Base-by-base conservation (phyloP, 495 filamentous ascomycete species). In the Annulohypoxylon maeteangense region DNA sequence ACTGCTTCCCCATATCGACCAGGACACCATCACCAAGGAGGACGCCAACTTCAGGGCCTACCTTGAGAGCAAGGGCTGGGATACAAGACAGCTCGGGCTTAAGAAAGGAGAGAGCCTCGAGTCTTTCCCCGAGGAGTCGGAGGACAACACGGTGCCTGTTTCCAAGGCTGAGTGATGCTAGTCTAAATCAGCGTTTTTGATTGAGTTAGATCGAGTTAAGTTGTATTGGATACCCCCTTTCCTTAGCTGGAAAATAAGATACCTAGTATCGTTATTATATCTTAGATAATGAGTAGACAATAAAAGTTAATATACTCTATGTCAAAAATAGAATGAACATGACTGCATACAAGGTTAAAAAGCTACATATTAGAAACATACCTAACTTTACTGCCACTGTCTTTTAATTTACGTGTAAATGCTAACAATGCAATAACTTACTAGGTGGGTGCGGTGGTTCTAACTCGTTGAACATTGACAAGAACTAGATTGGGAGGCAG, bases 21-120 rank as follows among this genome's bases (percentile, higher is more conserved):
- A 94, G 81, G 88, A 94, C 67, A 93, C 90, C 5, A 93, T 94
- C 34, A 86, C 85, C 5, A 72, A 78, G 1, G 91, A 93, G 78
- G 92, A 94, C 79, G 65, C 74, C n/a, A 83, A 85, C 68, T 95
- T 96, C 83, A 85, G 90, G 31, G 86, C 73, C 36, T 94, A 87
- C 76, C 78, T 95, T 38, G 84, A 87, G 74, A 77, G 79, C 16
- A 81, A 93, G 58, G 91, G 92, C 23, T 94, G 89, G 81, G 90
- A 94, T 75, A 90, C 87, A 1, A 80, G 84, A 18, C 87, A 90
- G 75, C 85, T 95, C 76, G 91, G 92, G 11, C 64, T 84, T 1
- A 81, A 74, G 76, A 81, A 74, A 71, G 77, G 75, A 0, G 79
- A 79, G 62, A 76, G 60, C 11, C 16, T 77, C 12, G 77, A 76